Conservation (phyloP, 2,329 filamentous ascomycete genomes). For the Graphilbum fragrans region DNA sequence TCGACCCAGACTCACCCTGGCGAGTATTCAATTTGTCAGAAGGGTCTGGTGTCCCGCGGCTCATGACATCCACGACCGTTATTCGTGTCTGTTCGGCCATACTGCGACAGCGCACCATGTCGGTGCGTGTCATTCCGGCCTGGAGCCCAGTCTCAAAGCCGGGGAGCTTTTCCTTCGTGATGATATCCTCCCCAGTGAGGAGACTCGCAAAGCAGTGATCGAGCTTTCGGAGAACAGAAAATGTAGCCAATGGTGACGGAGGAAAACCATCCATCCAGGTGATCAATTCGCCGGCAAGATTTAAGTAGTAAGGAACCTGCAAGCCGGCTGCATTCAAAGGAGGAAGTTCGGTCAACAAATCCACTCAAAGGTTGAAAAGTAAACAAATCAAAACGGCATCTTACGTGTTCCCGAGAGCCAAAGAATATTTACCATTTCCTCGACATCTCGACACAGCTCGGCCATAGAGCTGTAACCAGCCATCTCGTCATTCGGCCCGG, state of each 20-base stretch:
- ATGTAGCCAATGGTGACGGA: slow-evolving; percentile 53
- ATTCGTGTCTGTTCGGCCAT: slow-evolving; percentile 67
- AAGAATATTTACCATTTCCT: slow-evolving; percentile 63
- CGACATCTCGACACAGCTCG: slow-evolving; percentile 63
- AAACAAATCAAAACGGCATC: slow-evolving; percentile 19
- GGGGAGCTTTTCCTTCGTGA: slow-evolving; percentile 52
- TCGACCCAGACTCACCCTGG: background rate
- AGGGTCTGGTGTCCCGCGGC: slow-evolving; percentile 18
- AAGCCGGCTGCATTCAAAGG: slow-evolving; percentile 45
- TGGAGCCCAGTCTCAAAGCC: slow-evolving; percentile 50
- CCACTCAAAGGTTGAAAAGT: background rate
- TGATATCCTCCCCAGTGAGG: slow-evolving; percentile 52
- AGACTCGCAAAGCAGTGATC: slow-evolving; percentile 76
- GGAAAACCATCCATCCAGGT: slow-evolving; percentile 63
- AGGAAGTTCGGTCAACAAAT: background rate
- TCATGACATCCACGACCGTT: slow-evolving; percentile 56
- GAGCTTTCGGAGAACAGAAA: slow-evolving; percentile 62
- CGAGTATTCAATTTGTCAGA: background rate
- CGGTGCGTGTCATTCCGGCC: slow-evolving; percentile 61
- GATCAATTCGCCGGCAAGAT: slow-evolving; percentile 59
- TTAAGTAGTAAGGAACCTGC: slow-evolving; percentile 75
- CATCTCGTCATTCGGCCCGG: slow-evolving; percentile 32
- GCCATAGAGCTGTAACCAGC: slow-evolving; percentile 47
- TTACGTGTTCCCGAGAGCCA: slow-evolving; percentile 82
- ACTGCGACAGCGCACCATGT: slow-evolving; percentile 80